Evolutionary conservation across 139 green algal species (phyloP).

Genomic region (Tetradesmus lagerheimii): DNA sequence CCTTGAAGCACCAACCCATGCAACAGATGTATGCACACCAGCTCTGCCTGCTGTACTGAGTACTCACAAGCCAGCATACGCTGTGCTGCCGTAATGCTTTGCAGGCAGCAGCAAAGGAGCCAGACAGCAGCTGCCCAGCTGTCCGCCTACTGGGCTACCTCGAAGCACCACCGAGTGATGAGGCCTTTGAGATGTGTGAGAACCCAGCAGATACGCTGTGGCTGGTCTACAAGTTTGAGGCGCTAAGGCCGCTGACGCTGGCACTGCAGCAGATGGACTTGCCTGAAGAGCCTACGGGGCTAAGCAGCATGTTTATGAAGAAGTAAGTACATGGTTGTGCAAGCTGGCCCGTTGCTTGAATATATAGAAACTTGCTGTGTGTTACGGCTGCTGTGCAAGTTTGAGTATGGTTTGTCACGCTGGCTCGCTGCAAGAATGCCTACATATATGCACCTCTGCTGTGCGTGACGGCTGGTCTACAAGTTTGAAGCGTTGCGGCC

Average conservation of each 20-base stretch:
- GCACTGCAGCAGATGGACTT: conserved; percentile 34
- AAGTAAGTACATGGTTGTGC: too few species aligned
- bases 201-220: conserved; percentile 51
- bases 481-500: conserved; percentile 68
- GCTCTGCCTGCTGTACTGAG: too few species aligned
- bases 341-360: too few species aligned
- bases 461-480: conserved; percentile 76
- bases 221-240: conserved; percentile 74
- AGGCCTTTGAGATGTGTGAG: conserved; percentile 16
- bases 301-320: conserved; percentile 50
- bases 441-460: too few species aligned
- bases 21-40: too few species aligned
- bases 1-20: too few species aligned
- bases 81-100: not conserved
- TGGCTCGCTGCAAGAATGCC: too few species aligned
- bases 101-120: conserved; percentile 29
- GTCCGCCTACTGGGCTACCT: conserved; percentile 72
- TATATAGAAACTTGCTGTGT: too few species aligned
- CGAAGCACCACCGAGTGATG: conserved; percentile 55
- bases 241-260: conserved; percentile 60
- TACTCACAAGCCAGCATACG: too few species aligned
- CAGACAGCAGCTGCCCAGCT: conserved; percentile 48
- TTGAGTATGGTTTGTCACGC: too few species aligned
- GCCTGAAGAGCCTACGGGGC: conserved; percentile 65
- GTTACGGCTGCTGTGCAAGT: too few species aligned